Evolutionary conservation across 164 flowering plant genomes (phyloP).

Genomic region (Vitis cinerea): DNA sequence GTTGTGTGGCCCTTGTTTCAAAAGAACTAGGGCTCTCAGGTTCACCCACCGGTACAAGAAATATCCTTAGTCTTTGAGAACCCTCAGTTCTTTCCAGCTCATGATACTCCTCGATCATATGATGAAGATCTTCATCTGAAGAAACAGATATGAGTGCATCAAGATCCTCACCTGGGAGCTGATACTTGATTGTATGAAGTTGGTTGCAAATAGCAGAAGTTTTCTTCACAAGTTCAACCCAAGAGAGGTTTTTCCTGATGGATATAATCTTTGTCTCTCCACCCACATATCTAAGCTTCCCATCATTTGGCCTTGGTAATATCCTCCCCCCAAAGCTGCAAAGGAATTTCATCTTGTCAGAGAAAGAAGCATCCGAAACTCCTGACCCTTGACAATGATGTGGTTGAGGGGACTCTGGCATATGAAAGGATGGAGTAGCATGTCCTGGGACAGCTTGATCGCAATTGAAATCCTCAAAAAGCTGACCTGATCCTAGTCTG

Average conservation of each 20-base stretch:
- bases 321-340: conserved; percentile 93
- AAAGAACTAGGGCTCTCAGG: conserved; percentile 46
- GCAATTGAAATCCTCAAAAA: conserved; percentile 20
- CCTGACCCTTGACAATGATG: conserved; percentile 26
- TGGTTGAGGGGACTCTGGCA: conserved; percentile 31
- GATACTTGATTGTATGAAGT: conserved; percentile 72
- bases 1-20: conserved; percentile 36
- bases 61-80: conserved; percentile 59
- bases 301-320: conserved; percentile 77
- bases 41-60: conserved; percentile 56
- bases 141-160: conserved; percentile 87
- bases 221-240: conserved; percentile 55
- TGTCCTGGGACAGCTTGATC: conserved; percentile 21
- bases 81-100: conserved; percentile 53
- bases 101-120: conserved; percentile 80
- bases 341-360: conserved; percentile 65
- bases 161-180: conserved; percentile 92
- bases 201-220: conserved; percentile 54
- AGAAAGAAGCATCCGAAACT: conserved; percentile 33
- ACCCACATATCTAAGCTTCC: conserved; percentile 86
- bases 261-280: conserved; percentile 84
- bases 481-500: conserved; percentile 21
- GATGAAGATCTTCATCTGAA: conserved; percentile 80
- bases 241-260: conserved; percentile 45
- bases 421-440: conserved; percentile 17